Percentiles rank a stretch among this genome's conserved stretches.
Conservation (phyloP, 371 early-diverging fungal genomes). For the Mucor irregularis region DNA sequence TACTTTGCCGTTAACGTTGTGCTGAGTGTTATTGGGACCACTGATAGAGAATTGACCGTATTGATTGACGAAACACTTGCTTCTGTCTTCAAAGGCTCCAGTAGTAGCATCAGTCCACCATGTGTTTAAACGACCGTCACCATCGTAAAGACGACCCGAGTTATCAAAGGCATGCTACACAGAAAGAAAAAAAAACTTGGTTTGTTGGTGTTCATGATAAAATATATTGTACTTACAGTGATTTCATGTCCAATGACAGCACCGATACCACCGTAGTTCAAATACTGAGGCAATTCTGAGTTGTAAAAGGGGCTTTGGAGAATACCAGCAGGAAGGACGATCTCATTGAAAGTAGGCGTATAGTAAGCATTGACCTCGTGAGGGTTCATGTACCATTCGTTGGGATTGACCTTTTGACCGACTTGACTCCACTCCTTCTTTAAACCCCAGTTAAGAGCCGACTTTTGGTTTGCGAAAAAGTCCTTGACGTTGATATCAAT, state of each 20-base stretch:
- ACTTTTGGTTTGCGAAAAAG: constrained; percentile 50
- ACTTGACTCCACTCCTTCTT: constrained; percentile 27
- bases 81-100: constrained; percentile 46
- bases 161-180: constrained; percentile 50
- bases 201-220: not conserved
- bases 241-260: constrained; percentile 64
- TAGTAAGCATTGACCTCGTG: constrained; percentile 68
- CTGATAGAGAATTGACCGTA: constrained; percentile 51
- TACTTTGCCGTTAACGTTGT: constrained; percentile 54
- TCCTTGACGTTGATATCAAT: constrained; percentile 25
- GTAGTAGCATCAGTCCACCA: constrained; percentile 70
- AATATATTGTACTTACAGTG: constrained; percentile 35
- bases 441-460: constrained; percentile 22
- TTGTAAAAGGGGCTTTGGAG: constrained; percentile 52
- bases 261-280: constrained; percentile 66
- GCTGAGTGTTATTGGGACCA: constrained; percentile 21
- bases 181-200: not conserved
- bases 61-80: constrained; percentile 68
- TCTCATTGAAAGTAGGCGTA: constrained; percentile 49
- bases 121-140: constrained; percentile 35
- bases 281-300: constrained; percentile 43
- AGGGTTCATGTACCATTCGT: constrained; percentile 57
- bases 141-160: constrained; percentile 58
- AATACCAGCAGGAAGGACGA: constrained; percentile 66
- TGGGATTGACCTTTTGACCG: constrained; percentile 46